phyloP scores from a whole-genome alignment of 2,329 filamentous ascomycete genomes.

The Botrytis deweyae region DNA sequence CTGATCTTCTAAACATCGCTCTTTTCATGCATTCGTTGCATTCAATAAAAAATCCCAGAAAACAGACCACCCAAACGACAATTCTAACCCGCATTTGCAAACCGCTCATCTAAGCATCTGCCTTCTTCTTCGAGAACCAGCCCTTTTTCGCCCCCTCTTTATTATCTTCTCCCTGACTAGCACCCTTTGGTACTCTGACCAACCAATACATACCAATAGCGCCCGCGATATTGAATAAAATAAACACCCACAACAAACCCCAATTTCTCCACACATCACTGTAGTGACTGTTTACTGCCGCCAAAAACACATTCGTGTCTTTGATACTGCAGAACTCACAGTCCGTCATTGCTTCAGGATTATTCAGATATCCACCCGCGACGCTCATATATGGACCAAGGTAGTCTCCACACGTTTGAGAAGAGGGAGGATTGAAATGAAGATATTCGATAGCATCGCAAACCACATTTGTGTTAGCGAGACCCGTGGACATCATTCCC shows the following conservation, averaged over 20 bases:
- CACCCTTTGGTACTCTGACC: slow-evolving; percentile 47
- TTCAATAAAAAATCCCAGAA: background rate
- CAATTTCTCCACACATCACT: slow-evolving; percentile 66
- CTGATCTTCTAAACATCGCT: background rate
- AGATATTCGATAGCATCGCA: slow-evolving; percentile 72
- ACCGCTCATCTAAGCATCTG: slow-evolving; percentile 3
- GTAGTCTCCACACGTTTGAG: slow-evolving; percentile 61
- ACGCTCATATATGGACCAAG: slow-evolving; percentile 50
- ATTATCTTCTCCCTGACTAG: slow-evolving; percentile 26
- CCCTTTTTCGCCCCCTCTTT: background rate
- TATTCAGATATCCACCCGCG: slow-evolving; percentile 54
- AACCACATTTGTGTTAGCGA: slow-evolving; percentile 64
- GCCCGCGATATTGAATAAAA: slow-evolving; percentile 53
- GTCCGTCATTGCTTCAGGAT: slow-evolving; percentile 46
- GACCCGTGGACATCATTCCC: slow-evolving; percentile 67
- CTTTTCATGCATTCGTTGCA: background rate
- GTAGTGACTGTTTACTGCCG: slow-evolving; percentile 52
- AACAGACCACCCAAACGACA: no score
- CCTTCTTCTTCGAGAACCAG: slow-evolving; percentile 18
- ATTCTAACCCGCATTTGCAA: background rate
- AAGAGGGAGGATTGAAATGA: slow-evolving; percentile 59
- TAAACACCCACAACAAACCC: slow-evolving; percentile 49
- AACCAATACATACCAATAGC: slow-evolving; percentile 57
- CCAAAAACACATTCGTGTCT: slow-evolving; percentile 54
- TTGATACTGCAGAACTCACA: slow-evolving; percentile 58